Evolutionary conservation across 2,329 filamentous ascomycete species (phyloP).

Genomic region (Apiospora rasikravindrae): DNA sequence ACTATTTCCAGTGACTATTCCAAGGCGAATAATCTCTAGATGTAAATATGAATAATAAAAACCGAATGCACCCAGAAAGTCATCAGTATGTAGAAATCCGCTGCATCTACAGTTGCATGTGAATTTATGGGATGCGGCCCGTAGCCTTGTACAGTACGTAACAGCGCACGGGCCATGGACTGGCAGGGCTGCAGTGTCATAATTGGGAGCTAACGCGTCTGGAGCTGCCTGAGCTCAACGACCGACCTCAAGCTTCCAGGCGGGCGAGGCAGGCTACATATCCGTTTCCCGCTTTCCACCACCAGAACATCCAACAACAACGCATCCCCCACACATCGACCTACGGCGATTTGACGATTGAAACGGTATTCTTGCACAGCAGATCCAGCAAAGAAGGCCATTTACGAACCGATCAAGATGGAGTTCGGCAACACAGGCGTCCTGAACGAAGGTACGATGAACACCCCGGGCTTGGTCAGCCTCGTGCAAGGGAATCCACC

Average conservation of each 20-base stretch:
- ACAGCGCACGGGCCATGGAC: not conserved
- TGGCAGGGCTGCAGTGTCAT: constrained; percentile 8
- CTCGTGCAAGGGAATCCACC: constrained; percentile 16
- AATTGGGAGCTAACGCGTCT: constrained; percentile 18
- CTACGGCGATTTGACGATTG: not conserved
- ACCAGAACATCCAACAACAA: constrained; percentile 15
- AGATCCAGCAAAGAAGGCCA: not conserved
- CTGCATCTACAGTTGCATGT: not conserved
- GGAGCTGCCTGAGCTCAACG: constrained; percentile 19
- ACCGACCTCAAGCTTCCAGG: constrained; percentile 19
- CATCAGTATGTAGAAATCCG: too few species aligned
- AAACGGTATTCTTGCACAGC: not conserved
- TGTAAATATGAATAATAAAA: not conserved
- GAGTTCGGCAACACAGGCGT: constrained; percentile 68
- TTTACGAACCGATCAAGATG: constrained; percentile 47
- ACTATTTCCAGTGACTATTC: not conserved
- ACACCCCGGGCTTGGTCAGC: constrained; percentile 20
- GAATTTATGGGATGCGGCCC: not conserved
- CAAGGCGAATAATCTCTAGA: not conserved
- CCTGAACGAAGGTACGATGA: constrained; percentile 64
- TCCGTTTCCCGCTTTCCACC: constrained; percentile 1
- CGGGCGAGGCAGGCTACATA: constrained; percentile 1
- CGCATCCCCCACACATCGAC: constrained; percentile 1
- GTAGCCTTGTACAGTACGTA: not conserved
- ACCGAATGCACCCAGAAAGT: too few species aligned